A percentile compares a stretch with the other conserved stretches of the same genome.
These are phyloP conservation scores for Salix koriyanagi DNA, from an alignment of 345 rosid species.

Conservation along the genomic window DNA sequence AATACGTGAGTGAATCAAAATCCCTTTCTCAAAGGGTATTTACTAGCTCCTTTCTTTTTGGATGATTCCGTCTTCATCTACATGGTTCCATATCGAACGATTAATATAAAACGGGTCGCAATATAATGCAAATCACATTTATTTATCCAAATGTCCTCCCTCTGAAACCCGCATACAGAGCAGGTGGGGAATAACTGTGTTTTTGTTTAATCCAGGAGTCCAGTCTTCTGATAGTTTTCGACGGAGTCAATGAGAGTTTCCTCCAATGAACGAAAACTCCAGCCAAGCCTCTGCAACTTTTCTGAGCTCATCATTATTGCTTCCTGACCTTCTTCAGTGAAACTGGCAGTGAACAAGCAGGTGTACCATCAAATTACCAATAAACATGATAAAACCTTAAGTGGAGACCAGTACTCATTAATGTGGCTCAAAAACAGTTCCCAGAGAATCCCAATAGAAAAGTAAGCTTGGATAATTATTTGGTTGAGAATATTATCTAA, in stretches of 20 bases:
- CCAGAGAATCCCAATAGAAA: neutral
- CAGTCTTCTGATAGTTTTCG: slow-evolving; percentile 22
- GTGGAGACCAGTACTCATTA: neutral
- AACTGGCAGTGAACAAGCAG: neutral
- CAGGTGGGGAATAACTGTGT: neutral
- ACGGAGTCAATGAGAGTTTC: slow-evolving; percentile 34
- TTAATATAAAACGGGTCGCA: no score
- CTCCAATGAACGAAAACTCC: slow-evolving; percentile 30
- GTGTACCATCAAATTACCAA: neutral
- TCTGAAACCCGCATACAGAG: neutral
- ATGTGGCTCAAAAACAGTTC: neutral
- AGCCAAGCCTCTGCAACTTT: slow-evolving; percentile 29
- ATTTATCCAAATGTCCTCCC: neutral
- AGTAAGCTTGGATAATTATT: neutral
- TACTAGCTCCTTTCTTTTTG: no score
- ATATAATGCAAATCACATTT: neutral
- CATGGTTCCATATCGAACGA: no score
- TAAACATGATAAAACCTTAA: neutral
- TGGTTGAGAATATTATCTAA: neutral
- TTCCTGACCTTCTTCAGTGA: slow-evolving; percentile 13
- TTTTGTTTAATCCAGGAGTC: slow-evolving; percentile 4
- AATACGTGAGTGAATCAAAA: no score
- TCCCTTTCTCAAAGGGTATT: no score
- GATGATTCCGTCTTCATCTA: no score
- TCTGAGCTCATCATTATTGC: slow-evolving; percentile 10